phyloP scores from a whole-genome alignment of 2,329 filamentous ascomycete genomes.

The Didymella segeticola region DNA sequence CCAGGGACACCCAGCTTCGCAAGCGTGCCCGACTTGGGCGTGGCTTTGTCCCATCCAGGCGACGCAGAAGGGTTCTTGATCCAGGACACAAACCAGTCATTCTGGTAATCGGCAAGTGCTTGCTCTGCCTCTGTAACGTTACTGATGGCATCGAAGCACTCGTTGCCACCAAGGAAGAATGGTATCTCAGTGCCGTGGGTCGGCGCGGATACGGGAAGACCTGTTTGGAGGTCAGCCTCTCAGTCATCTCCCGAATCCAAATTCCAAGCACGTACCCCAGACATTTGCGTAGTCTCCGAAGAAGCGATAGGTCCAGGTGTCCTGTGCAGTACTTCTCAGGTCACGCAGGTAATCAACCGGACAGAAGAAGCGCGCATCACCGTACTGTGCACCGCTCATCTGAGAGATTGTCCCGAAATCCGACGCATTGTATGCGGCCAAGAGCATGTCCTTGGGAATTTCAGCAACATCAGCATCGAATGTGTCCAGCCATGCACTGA shows the following conservation, averaged over 20 bases:
- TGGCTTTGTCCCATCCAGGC: constrained; percentile 51
- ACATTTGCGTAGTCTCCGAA: constrained; percentile 53
- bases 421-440: constrained; percentile 45
- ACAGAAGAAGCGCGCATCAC: constrained; percentile 57
- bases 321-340: constrained; percentile 47
- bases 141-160: constrained; percentile 47
- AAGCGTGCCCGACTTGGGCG: constrained; percentile 38
- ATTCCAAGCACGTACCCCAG: constrained; percentile 4
- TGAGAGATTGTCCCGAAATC: constrained; percentile 50
- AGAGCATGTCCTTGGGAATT: constrained; percentile 44
- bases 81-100: constrained; percentile 54
- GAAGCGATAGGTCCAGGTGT: constrained; percentile 56
- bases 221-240: neutral
- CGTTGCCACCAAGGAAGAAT: constrained; percentile 57
- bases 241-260: neutral
- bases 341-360: constrained; percentile 46
- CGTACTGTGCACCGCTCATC: constrained; percentile 53
- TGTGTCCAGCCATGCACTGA: constrained; percentile 54
- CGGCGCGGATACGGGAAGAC: constrained; percentile 42
- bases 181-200: constrained; percentile 53
- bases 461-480: constrained; percentile 52
- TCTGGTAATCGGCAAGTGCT: constrained; percentile 51
- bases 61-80: constrained; percentile 54
- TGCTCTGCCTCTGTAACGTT: constrained; percentile 51
- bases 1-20: constrained; percentile 47